A percentile compares a stretch with the other conserved stretches of the same genome.
These are phyloP conservation scores for Lyophyllum decastes DNA, from an alignment of 768 basidiomycete species.

Conservation along the genomic window DNA sequence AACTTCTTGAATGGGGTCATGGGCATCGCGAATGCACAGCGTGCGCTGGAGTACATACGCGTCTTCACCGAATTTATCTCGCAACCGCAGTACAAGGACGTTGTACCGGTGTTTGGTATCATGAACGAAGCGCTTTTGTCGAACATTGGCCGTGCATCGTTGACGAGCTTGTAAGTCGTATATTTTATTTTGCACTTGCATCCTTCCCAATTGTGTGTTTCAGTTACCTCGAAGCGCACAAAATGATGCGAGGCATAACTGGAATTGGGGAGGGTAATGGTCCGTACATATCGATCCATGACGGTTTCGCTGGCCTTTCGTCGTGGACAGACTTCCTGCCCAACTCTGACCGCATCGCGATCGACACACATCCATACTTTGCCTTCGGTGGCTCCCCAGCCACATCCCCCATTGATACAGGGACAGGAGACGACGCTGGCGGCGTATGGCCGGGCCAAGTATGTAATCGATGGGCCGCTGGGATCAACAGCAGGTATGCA, in stretches of 20 bases:
- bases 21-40: constrained; percentile 87
- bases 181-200: constrained; percentile 27
- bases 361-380: constrained; percentile 44
- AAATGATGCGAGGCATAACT: constrained; percentile 71
- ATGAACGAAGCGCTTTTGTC: constrained; percentile 59
- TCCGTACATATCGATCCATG: constrained; percentile 52
- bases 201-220: constrained; percentile 22
- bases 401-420: constrained; percentile 28
- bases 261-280: constrained; percentile 72
- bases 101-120: constrained; percentile 66
- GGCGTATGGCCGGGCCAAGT: constrained; percentile 45
- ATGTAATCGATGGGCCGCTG: constrained; percentile 52
- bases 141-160: constrained; percentile 54
- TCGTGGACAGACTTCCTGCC: constrained; percentile 34
- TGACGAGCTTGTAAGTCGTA: constrained; percentile 65
- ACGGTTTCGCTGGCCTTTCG: constrained; percentile 45
- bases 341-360: constrained; percentile 41
- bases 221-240: constrained; percentile 59
- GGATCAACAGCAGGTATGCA: constrained; percentile 24
- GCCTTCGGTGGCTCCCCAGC: constrained; percentile 46
- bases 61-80: constrained; percentile 79
- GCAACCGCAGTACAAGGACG: constrained; percentile 71
- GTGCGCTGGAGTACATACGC: constrained; percentile 78
- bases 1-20: constrained; percentile 77
- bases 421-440: constrained; percentile 32